Evolutionary conservation across 2,329 filamentous ascomycete species (phyloP).

Genomic region (Exophiala alcalophila): DNA sequence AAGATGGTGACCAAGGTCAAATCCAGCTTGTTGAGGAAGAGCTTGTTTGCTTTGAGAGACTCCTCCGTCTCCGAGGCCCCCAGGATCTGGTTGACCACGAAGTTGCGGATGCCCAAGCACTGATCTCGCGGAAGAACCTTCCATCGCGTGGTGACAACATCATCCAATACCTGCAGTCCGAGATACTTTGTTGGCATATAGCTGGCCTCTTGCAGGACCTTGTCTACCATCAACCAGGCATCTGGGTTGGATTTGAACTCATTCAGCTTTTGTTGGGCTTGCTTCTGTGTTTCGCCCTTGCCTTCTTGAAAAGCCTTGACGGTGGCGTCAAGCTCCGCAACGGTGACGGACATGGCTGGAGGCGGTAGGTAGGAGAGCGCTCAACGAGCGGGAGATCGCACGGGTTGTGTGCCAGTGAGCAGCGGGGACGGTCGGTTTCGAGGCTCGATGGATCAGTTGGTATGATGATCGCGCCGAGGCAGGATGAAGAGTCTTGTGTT

Average conservation of each 20-base stretch:
- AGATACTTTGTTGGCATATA: constrained; percentile 97
- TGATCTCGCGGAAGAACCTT: constrained; percentile 95
- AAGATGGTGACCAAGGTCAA: constrained; percentile 94
- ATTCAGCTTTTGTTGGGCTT: constrained; percentile 48
- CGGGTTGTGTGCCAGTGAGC: constrained; percentile 23
- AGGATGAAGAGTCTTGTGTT: constrained; percentile 5
- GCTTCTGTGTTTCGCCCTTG: constrained; percentile 69
- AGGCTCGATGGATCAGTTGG: constrained; percentile 18
- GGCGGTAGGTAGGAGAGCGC: constrained; percentile 13
- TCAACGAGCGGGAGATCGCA: constrained; percentile 24
- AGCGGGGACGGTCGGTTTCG: constrained; percentile 10
- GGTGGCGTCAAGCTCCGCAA: constrained; percentile 93
- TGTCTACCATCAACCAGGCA: constrained; percentile 94
- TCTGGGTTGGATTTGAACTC: constrained; percentile 96
- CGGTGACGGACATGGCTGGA: constrained; percentile 61
- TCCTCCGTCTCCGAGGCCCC: constrained; percentile 89
- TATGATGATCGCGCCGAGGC: constrained; percentile 14
- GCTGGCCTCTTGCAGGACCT: constrained; percentile 88
- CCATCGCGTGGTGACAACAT: constrained; percentile 98
- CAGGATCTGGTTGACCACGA: constrained; percentile 98
- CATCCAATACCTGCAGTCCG: constrained; percentile 92
- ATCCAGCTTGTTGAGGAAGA: constrained; percentile 96
- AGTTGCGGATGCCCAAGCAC: constrained; percentile 97
- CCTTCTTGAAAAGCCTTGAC: constrained; percentile 98
- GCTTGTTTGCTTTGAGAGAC: constrained; percentile 75